Evolutionary conservation across 1,284 basidiomycete genomes (phyloP).

Genomic region (Peniophora sp.): DNA sequence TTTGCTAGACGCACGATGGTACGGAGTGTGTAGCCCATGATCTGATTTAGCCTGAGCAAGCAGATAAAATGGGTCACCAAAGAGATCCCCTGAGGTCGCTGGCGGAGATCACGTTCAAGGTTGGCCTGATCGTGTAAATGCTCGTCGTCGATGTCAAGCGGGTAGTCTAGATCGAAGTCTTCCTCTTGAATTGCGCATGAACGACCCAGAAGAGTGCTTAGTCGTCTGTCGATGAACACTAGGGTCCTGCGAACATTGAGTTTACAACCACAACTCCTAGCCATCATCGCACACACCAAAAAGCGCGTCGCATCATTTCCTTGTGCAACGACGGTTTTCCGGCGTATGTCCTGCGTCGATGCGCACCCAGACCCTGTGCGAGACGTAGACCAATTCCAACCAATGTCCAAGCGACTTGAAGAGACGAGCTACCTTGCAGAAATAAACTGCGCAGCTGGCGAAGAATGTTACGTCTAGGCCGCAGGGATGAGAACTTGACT

Average conservation of each 20-base stretch:
- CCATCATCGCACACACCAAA: constrained; percentile 40
- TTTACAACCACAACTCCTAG: neutral
- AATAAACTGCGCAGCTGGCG: constrained; percentile 24
- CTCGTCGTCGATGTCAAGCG: constrained; percentile 54
- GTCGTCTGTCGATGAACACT: constrained; percentile 50
- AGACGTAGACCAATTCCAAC: constrained; percentile 43
- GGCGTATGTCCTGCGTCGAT: constrained; percentile 25
- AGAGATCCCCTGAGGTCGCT: constrained; percentile 37
- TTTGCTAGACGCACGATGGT: constrained; percentile 38
- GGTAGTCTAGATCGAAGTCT: constrained; percentile 60
- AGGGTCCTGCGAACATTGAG: constrained; percentile 39
- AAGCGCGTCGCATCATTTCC: constrained; percentile 54
- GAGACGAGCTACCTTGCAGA: constrained; percentile 35
- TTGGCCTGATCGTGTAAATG: constrained; percentile 37
- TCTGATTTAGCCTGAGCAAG: constrained; percentile 44
- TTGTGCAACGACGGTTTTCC: constrained; percentile 24
- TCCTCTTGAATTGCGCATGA: constrained; percentile 79
- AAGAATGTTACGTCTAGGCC: neutral
- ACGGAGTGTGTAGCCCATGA: constrained; percentile 44
- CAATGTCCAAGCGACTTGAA: constrained; percentile 42
- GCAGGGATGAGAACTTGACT: neutral
- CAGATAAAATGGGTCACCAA: constrained; percentile 40
- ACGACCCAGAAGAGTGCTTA: constrained; percentile 68
- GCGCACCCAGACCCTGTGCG: constrained; percentile 35
- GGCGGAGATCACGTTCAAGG: constrained; percentile 31